A percentile compares a stretch with the other conserved stretches of the same genome.
These are phyloP conservation scores for Thraustotheca clavata DNA, from an alignment of 352 stramenopile genomes.

Conservation along the genomic window DNA sequence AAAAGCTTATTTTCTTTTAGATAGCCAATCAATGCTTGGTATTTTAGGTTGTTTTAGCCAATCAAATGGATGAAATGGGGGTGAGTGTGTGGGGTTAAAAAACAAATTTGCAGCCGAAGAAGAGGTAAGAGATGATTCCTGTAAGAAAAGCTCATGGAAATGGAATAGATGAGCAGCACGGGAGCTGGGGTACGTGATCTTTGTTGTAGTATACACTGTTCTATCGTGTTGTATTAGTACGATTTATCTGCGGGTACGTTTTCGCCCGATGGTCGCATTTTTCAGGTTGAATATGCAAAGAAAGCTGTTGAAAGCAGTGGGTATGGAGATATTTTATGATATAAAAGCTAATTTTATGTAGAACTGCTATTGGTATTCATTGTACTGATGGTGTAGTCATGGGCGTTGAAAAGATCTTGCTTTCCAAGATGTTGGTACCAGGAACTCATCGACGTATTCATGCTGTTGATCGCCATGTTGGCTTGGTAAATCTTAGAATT, in stretches of 20 bases:
- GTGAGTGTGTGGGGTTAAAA: neutral
- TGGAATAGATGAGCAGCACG: conserved; percentile 81
- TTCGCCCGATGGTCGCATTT: conserved; percentile 97
- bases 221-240: conserved; percentile 35
- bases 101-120: conserved; percentile 11
- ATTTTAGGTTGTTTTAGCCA: no score
- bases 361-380: conserved; percentile 96
- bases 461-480: conserved; percentile 89
- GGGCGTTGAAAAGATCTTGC: conserved; percentile 93
- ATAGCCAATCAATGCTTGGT: no score
- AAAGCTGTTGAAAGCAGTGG: conserved; percentile 97
- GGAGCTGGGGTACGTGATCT: conserved; percentile 60
- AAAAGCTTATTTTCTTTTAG: no score
- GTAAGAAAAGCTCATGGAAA: no score
- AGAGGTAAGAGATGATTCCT: neutral
- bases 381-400: conserved; percentile 97
- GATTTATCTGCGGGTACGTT: conserved; percentile 91
- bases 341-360: conserved; percentile 23
- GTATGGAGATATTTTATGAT: conserved; percentile 26
- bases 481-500: conserved; percentile 42
- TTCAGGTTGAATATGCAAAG: conserved; percentile 98
- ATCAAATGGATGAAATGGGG: neutral
- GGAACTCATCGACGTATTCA: conserved; percentile 81
- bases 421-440: conserved; percentile 89
- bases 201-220: no score